These are phyloP conservation scores for Erodium trifolium DNA, from an alignment of 441 rosid species.

Conservation along the genomic window DNA sequence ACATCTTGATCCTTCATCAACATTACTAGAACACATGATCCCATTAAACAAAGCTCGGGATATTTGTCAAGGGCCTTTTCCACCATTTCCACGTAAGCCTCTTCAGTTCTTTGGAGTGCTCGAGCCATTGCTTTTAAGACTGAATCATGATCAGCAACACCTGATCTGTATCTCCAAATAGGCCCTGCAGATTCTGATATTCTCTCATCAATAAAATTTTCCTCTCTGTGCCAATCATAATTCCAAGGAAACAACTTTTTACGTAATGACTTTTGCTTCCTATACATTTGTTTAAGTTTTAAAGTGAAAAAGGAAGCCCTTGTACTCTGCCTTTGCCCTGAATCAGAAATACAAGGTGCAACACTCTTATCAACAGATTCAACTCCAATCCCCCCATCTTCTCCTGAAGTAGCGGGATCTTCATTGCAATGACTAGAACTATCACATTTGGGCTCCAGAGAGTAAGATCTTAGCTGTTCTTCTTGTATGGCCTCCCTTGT, in stretches of 20 bases:
- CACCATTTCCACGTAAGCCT: slow-evolving; percentile 88
- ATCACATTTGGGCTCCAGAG: slow-evolving; percentile 32
- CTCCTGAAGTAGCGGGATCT: slow-evolving; percentile 74
- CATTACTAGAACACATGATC: slow-evolving; percentile 90
- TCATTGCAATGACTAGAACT: slow-evolving; percentile 35
- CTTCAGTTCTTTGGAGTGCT: slow-evolving; percentile 67
- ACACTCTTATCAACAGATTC: slow-evolving; percentile 29
- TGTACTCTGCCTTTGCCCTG: slow-evolving; percentile 39
- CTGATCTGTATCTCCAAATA: slow-evolving; percentile 74
- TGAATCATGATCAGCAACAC: slow-evolving; percentile 63
- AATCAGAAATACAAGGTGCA: slow-evolving; percentile 29
- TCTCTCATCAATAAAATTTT: slow-evolving; percentile 52
- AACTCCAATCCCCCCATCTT: slow-evolving; percentile 37
- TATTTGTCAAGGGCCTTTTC: slow-evolving; percentile 71
- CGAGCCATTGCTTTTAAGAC: slow-evolving; percentile 77
- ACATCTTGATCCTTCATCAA: slow-evolving; percentile 96
- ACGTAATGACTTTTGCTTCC: slow-evolving; percentile 76
- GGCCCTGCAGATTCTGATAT: slow-evolving; percentile 52
- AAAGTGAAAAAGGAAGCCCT: slow-evolving; percentile 54
- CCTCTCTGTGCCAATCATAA: slow-evolving; percentile 95
- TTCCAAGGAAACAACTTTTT: slow-evolving; percentile 94
- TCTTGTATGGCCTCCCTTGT: slow-evolving; percentile 22
- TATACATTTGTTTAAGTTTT: slow-evolving; percentile 56
- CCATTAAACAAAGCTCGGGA: slow-evolving; percentile 93
- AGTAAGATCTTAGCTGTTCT: slow-evolving; percentile 25